Base-by-base conservation (phyloP, 2,329 filamentous ascomycete genomes). In the Fusarium nygamai region DNA sequence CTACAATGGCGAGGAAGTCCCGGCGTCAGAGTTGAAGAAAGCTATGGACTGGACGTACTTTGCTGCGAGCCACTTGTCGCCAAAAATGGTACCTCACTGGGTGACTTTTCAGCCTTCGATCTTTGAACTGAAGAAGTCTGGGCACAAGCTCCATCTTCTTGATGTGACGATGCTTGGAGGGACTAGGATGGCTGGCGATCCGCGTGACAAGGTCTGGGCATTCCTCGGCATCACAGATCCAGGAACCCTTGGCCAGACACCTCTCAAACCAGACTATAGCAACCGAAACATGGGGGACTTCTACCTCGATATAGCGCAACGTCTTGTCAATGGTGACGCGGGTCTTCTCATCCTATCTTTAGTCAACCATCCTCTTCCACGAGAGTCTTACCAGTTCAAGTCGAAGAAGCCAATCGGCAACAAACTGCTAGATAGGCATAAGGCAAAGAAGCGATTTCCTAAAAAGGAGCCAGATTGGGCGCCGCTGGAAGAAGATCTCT, bases 1-100 rank as follows among this genome's bases (percentile, higher is more conserved):
- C 1, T 71, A 71, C 22, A 29, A 69, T 2, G 68, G 68, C 3
- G 47, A 44, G 3, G 38, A 65, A 29, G 29, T 71, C 0, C 46
- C 44, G 2, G 16, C n/a, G 1, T 20, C 27, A 10, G 41, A 69
- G 6, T 17, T 69, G 6, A 53, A 69, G n/a, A 71, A 69, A 8
- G 68, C 54, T 1, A 69, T 65, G 65, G 48, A 69, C 10, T 69
- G 68, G 68, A 69, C 68, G 4, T 69, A 69, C 14, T 69, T 71
- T 16, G 48, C 65, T 27, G 66, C 68, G 5, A 17, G 8, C 2
- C n/a, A 71, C 31, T 38, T 33, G 2, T 59, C 68, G 5, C 53
- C 68, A 0, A 60, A 64, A 5, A 39, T 69, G 36, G 57, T 71
- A 0, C 66, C 66, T 1, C 29, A 43, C 2, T 69, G 66, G 68